Evolutionary conservation across 2,329 filamentous ascomycete genomes (phyloP), one percentile per base, ranked within the genome.

Genomic region (Drechmeria coniospora): DNA sequence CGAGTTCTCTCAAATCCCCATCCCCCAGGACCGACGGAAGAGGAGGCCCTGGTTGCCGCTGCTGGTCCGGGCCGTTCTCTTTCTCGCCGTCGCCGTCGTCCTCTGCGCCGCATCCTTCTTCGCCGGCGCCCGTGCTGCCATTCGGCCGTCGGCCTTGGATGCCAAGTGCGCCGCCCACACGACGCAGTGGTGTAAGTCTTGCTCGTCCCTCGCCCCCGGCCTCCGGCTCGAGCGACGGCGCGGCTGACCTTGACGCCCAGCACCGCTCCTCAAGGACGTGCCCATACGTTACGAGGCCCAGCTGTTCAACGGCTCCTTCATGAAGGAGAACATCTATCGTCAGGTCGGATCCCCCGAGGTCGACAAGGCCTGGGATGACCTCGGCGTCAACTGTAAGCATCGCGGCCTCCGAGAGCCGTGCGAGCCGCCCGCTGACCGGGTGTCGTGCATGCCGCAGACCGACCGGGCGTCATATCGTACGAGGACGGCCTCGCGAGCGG

Each of bases 251-350:
- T n/a, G n/a, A n/a, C n/a, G 12, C 10, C 10, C 12, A 53, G 50
- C 52, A 9, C 49, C 55, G 2, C 27, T 57, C 2, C 34, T 58
- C 0, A 36, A 41, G 4, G 44, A 54, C 8, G 43, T 57, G 4
- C 24, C 36, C 10, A 40, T 56, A 21, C 38, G 37, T 10, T 56
- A 57, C 29, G 15, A 31, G 2, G 26, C 32, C 10, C 43, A 56
- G 27, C 36, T 36, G 2, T 75, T 72, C 44, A 69, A 75, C 34
- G 69, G 68, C 0, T 63, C 62, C 0, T 65, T 75, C 13, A 38
- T 71, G 30, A 49, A 65, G 1, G 59, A 69, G 36, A 63, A 62
- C 15, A 45, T 64, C 11, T 75, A 64, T 39, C 60, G 68, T 2
- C 51, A 58, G 32, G 43, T 53, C 9, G 61, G 56, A 2, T 53